Evolutionary conservation across 257 asterid genomes (phyloP).

Genomic region (Solanum rostratum): DNA sequence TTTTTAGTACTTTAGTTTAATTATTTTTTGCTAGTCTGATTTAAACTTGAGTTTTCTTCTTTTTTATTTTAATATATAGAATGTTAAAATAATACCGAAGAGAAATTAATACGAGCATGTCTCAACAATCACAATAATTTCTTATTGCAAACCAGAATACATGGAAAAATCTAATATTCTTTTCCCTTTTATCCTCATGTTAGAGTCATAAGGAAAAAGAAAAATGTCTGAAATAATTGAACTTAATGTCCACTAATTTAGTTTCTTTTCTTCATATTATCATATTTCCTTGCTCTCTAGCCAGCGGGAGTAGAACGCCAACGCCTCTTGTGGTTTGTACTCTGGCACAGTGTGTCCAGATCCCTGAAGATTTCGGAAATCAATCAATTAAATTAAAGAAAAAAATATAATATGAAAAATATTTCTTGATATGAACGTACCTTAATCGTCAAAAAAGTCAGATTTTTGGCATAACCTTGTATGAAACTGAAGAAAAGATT

Average conservation of each 20-base stretch:
- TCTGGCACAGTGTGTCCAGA: slow-evolving; percentile 95
- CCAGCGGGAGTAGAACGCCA: slow-evolving; percentile 66
- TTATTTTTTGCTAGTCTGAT: no score
- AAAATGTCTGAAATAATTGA: not conserved
- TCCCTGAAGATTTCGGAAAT: slow-evolving; percentile 37
- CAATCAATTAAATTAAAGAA: not conserved
- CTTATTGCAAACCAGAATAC: not conserved
- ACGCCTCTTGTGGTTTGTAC: slow-evolving; percentile 80
- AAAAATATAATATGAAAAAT: not conserved
- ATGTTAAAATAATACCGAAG: not conserved
- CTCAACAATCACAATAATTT: no score
- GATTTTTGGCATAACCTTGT: slow-evolving; percentile 73
- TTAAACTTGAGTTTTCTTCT: no score
- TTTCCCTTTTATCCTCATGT: not conserved
- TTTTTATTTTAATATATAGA: no score
- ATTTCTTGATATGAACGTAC: slow-evolving; percentile 13
- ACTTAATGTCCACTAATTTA: not conserved
- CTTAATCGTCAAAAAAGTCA: slow-evolving; percentile 79
- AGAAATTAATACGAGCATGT: not conserved
- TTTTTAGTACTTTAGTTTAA: no score
- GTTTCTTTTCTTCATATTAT: not conserved
- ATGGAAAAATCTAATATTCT: not conserved
- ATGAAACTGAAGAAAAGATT: slow-evolving; percentile 32
- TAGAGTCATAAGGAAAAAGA: not conserved
- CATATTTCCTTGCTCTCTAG: slow-evolving; percentile 43